Evolutionary conservation across 768 basidiomycete genomes (phyloP).

Genomic region (Rhodotorula sphaerocarpa): DNA sequence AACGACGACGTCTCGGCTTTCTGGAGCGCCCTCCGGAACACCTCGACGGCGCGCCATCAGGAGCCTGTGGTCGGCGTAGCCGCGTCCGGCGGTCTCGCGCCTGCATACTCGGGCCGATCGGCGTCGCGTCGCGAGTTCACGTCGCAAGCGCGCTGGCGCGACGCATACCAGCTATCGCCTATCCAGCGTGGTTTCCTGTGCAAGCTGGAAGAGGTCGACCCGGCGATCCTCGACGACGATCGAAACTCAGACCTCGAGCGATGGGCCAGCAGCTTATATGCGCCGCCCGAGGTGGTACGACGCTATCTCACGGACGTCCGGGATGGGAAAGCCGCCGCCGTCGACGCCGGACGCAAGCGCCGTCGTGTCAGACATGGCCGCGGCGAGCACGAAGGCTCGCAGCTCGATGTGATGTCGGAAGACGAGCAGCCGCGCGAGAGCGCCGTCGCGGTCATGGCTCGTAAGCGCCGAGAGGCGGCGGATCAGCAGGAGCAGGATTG

Average conservation of each 20-base stretch:
- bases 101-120: not conserved
- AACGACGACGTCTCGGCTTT: slow-evolving; percentile 48
- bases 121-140: not conserved
- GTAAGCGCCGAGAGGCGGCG: not conserved
- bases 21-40: slow-evolving; percentile 53
- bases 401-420: not conserved
- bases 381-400: slow-evolving; percentile 4
- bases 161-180: slow-evolving; percentile 57
- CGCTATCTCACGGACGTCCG: slow-evolving; percentile 46
- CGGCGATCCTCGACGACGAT: slow-evolving; percentile 49
- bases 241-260: not conserved
- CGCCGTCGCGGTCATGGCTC: not conserved
- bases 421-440: no score
- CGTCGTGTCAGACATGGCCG: not conserved
- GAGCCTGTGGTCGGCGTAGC: not conserved
- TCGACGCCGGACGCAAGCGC: slow-evolving; percentile 7
- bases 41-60: slow-evolving; percentile 1
- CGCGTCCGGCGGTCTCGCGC: not conserved
- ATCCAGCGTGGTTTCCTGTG: slow-evolving; percentile 61
- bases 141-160: slow-evolving; percentile 48
- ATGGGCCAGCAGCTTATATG: slow-evolving; percentile 45
- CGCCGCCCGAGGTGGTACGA: slow-evolving; percentile 51
- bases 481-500: slow-evolving; percentile 58
- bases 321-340: slow-evolving; percentile 42
- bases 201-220: slow-evolving; percentile 48